Conservation (phyloP, 495 filamentous ascomycete species). For the Hypoxylon subgilvum region DNA sequence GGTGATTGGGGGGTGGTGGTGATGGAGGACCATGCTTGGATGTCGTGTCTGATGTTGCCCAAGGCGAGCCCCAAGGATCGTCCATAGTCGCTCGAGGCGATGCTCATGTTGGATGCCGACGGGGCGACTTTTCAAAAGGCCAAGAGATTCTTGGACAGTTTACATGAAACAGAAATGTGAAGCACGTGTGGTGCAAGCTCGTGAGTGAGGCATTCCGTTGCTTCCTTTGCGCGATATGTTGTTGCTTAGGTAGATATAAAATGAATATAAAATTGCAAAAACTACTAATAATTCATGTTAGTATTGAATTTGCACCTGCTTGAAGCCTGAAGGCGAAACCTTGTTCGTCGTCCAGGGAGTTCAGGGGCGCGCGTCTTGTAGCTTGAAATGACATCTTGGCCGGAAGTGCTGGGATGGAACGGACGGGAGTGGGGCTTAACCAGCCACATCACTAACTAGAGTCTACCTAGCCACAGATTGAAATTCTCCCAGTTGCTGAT, state of each 20-base stretch:
- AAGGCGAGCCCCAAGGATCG: slow-evolving; percentile 64
- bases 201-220: slow-evolving; percentile 11
- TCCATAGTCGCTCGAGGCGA: slow-evolving; percentile 52
- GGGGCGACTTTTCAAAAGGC: neutral
- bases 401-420: too few relatives aligned
- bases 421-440: too few relatives aligned
- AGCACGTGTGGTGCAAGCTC: neutral
- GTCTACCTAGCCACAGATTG: too few relatives aligned
- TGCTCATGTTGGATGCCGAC: slow-evolving; percentile 35
- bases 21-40: slow-evolving; percentile 36
- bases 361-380: too few relatives aligned
- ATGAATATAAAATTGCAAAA: slow-evolving; percentile 15
- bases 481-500: too few relatives aligned
- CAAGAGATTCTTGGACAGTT: slow-evolving; percentile 1
- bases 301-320: slow-evolving; percentile 7
- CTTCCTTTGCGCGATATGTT: slow-evolving; percentile 5
- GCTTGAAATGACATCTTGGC: too few relatives aligned
- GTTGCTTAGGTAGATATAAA: neutral
- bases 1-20: slow-evolving; percentile 43
- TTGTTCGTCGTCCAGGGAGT: too few relatives aligned
- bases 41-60: slow-evolving; percentile 47
- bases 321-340: too few relatives aligned
- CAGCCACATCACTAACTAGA: too few relatives aligned
- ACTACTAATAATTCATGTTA: neutral
- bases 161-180: slow-evolving; percentile 4